Percentiles rank a stretch among this genome's conserved stretches.
These are phyloP conservation scores for Candida nitratophila DNA, from an alignment of 805 yeast genomes.

Conservation along the genomic window DNA sequence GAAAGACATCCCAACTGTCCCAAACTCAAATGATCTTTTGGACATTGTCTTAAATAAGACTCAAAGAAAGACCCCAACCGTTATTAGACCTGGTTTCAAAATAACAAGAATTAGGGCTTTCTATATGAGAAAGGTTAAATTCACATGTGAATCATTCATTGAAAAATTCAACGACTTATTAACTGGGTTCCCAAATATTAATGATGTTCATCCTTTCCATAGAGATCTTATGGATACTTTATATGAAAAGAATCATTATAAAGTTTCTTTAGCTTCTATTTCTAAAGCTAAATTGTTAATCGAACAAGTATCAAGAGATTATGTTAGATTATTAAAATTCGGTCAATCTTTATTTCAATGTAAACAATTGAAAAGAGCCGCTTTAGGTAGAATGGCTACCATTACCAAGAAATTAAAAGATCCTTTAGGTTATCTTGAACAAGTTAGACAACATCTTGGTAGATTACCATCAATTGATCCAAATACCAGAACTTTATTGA, in stretches of 20 bases:
- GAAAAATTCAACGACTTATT: conserved; percentile 87
- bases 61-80: conserved; percentile 99
- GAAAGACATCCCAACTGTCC: conserved; percentile 97
- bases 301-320: conserved; percentile 95
- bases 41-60: conserved; percentile 96
- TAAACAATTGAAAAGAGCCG: conserved; percentile 97
- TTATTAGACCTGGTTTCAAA: conserved; percentile 91
- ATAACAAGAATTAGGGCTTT: conserved; percentile 95
- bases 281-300: conserved; percentile 90
- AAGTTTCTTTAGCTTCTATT: conserved; percentile 90
- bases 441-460: conserved; percentile 98
- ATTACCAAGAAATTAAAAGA: conserved; percentile 93
- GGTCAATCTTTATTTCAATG: conserved; percentile 98
- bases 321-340: conserved; percentile 85
- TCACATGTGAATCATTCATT: conserved; percentile 91
- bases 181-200: conserved; percentile 89
- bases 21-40: conserved; percentile 85
- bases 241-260: conserved; percentile 96
- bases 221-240: conserved; percentile 96
- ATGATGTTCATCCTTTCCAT: conserved; percentile 98
- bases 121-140: conserved; percentile 96
- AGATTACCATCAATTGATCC: conserved; percentile 98
- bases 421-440: conserved; percentile 88
- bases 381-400: conserved; percentile 99
- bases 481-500: conserved; percentile 92